Percentiles rank a stretch among this genome's conserved stretches.
Conservation (phyloP, 805 yeast species). For the Limtongozyma cylindracea region DNA sequence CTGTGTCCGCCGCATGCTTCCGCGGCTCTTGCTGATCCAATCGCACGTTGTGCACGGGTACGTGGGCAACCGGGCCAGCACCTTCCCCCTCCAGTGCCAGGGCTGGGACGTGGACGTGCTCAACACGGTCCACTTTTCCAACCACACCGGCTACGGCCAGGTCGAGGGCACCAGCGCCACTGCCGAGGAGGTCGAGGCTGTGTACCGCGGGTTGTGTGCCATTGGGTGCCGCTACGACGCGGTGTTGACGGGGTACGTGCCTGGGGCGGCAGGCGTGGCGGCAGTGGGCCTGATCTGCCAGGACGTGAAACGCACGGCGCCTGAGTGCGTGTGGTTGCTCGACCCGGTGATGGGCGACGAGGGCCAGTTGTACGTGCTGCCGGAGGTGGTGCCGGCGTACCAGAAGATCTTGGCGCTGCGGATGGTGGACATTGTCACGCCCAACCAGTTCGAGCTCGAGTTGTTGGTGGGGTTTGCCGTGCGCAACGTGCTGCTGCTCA, state of each 20-base stretch:
- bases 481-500: slow-evolving; percentile 1
- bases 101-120: slow-evolving; percentile 90
- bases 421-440: slow-evolving; percentile 3
- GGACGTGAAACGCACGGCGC: slow-evolving; percentile 1
- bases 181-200: slow-evolving; percentile 1
- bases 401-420: slow-evolving; percentile 1
- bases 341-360: slow-evolving; percentile 5
- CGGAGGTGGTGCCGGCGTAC: slow-evolving; percentile 3
- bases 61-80: slow-evolving; percentile 82
- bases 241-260: slow-evolving; percentile 4
- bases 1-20: too few species aligned
- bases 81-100: slow-evolving; percentile 63
- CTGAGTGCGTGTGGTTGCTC: slow-evolving; percentile 1
- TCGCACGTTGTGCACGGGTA: slow-evolving; percentile 92
- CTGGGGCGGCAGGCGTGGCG: slow-evolving; percentile 2
- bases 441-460: slow-evolving; percentile 4
- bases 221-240: slow-evolving; percentile 3
- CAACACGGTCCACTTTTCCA: slow-evolving; percentile 73
- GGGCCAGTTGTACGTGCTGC: slow-evolving; percentile 4
- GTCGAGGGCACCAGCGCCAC: slow-evolving; percentile 2
- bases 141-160: slow-evolving; percentile 74
- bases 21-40: slow-evolving; percentile 31
- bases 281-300: slow-evolving; percentile 1
- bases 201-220: slow-evolving; percentile 2
- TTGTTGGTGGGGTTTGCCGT: slow-evolving; percentile 2